Conservation (phyloP, 768 basidiomycete genomes). For the Rubroboletus pulcherrimus region DNA sequence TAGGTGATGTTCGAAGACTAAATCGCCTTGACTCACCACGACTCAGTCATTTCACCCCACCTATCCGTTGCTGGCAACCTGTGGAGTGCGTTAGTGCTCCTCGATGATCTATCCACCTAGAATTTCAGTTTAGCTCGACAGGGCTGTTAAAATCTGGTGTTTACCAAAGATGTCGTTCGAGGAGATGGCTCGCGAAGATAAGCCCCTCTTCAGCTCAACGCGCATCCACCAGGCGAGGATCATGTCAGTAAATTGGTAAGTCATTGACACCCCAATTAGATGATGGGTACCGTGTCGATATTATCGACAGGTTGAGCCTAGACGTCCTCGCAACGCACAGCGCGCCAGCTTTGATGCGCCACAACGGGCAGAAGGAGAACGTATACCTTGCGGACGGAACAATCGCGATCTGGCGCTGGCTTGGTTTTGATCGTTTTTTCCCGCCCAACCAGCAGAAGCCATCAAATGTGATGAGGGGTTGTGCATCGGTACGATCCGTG, state of each 20-base stretch:
- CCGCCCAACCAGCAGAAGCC: slow-evolving; percentile 38
- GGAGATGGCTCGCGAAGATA: slow-evolving; percentile 60
- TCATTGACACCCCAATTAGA: background rate
- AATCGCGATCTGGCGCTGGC: slow-evolving; percentile 64
- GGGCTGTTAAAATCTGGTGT: slow-evolving; percentile 73
- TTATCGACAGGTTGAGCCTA: slow-evolving; percentile 45
- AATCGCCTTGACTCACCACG: slow-evolving; percentile 1
- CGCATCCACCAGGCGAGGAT: slow-evolving; percentile 64
- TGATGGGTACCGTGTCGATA: background rate
- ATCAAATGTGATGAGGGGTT: slow-evolving; percentile 47
- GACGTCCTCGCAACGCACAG: slow-evolving; percentile 56
- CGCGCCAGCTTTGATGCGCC: slow-evolving; percentile 47
- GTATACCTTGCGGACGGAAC: slow-evolving; percentile 44
- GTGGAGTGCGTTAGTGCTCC: slow-evolving; percentile 51
- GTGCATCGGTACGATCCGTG: slow-evolving; percentile 48
- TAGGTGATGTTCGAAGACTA: slow-evolving; percentile 26
- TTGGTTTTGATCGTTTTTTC: slow-evolving; percentile 62
- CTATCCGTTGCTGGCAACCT: slow-evolving; percentile 67
- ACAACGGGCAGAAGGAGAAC: slow-evolving; percentile 19
- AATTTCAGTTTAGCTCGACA: slow-evolving; percentile 51
- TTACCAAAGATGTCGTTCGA: slow-evolving; percentile 39
- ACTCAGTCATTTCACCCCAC: slow-evolving; percentile 63
- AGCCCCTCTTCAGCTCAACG: slow-evolving; percentile 69
- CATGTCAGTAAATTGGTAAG: slow-evolving; percentile 60
- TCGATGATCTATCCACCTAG: slow-evolving; percentile 1